Evolutionary conservation across 2,329 filamentous ascomycete genomes (phyloP), one percentile per base, ranked within the genome.

Genomic region (Berkeleyomyces basicola): DNA sequence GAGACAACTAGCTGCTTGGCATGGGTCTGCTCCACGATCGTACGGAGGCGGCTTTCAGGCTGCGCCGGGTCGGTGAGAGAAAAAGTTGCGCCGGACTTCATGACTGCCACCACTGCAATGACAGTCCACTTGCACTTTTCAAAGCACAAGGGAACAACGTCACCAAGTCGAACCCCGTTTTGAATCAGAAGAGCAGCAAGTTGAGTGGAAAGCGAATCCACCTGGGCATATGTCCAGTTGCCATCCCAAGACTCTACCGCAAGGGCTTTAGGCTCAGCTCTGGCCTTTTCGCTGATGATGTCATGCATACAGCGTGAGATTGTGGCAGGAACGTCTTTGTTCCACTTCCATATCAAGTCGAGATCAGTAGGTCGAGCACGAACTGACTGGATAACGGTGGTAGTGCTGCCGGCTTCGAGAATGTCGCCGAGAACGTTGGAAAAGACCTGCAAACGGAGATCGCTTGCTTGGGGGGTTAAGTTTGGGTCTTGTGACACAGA

Each of bases 241-340:
- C 78, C 77, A 64, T 80, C 78, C 77, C 77, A 79, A 0, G 78
- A 78, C 62, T 76, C 69, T n/a, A 80, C 72, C 36, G 78, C 78
- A 4, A 72, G 66, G 31, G 71, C 70, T n/a, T 71, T 66, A 1
- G 77, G 76, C 2, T 73, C 70, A 33, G 67, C 64, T 10, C 64
- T 66, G 10, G 74, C 74, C 59, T 72, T 72, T 10, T 74, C 71
- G 7, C 71, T 70, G 62, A 80, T 73, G 62, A 79, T 68, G 49
- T 78, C 74, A 65, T 79, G 78, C 71, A 78, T 77, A 65, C 75
- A 77, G 55, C 68, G 69, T 16, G 73, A 67, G 23, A 79, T 68
- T 2, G 71, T 71, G 0, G 73, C 70, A 1, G 76, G 74, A 2
- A 78, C 67, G 1, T 69, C 68, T 16, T 72, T 69, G 67, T 79